Conservation (phyloP, 257 asterid genomes). For the Solanum ossicruentum region DNA sequence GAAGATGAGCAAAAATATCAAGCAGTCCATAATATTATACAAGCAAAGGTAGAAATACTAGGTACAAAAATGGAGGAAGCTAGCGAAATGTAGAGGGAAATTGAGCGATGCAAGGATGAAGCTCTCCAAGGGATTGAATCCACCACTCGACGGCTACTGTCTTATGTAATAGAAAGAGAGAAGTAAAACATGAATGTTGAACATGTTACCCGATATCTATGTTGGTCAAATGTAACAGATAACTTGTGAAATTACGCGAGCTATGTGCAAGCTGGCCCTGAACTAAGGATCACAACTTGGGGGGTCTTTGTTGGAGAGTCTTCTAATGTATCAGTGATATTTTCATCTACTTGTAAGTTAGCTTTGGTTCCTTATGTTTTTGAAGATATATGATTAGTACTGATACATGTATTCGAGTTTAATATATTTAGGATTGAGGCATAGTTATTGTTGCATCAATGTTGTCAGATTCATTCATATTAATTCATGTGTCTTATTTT, state of each 20-base stretch:
- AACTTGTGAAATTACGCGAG: not conserved
- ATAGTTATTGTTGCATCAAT: not conserved
- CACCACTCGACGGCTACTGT: not conserved
- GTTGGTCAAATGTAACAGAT: not conserved
- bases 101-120: not conserved
- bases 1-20: too few species aligned
- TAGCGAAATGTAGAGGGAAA: not conserved
- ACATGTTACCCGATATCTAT: not conserved
- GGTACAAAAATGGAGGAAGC: not conserved
- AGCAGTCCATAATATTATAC: too few species aligned
- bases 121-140: not conserved
- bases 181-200: not conserved
- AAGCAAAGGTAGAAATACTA: not conserved
- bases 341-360: not conserved
- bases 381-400: not conserved
- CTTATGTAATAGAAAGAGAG: not conserved
- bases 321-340: too few species aligned
- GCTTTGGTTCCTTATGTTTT: not conserved
- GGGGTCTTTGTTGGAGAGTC: not conserved
- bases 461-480: not conserved
- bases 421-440: not conserved
- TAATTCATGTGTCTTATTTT: not conserved
- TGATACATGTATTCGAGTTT: not conserved
- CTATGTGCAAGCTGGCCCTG: not conserved
- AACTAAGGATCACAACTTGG: not conserved